Percentiles rank a stretch among this genome's conserved stretches.
phyloP scores from a whole-genome alignment of 139 green algal species.

The Picochlorum sp. region DNA sequence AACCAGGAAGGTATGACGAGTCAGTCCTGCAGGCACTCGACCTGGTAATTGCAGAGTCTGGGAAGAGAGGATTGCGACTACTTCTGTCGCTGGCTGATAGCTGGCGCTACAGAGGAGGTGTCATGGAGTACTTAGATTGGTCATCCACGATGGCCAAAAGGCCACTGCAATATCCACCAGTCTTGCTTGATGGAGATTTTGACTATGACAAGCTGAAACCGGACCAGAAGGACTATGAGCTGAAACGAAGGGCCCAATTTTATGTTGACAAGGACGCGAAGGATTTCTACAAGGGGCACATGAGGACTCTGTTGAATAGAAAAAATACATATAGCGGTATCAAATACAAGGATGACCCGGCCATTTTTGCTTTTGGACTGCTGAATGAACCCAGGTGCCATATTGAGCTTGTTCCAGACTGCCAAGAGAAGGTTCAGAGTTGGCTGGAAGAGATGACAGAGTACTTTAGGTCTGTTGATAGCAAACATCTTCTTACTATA shows the following conservation, averaged over 20 bases:
- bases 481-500: conserved; percentile 42
- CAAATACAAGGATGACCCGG: conserved; percentile 53
- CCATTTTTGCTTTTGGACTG: conserved; percentile 57
- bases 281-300: conserved; percentile 53
- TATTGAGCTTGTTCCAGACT: background rate
- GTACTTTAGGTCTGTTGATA: conserved; percentile 33
- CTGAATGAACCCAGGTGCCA: conserved; percentile 57
- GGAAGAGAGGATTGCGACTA: conserved; percentile 39
- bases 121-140: conserved; percentile 60
- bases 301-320: conserved; percentile 17
- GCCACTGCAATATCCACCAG: background rate
- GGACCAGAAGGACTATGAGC: background rate
- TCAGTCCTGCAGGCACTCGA: conserved; percentile 51
- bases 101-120: conserved; percentile 48
- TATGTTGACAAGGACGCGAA: conserved; percentile 38
- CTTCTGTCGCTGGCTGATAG: conserved; percentile 64
- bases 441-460: conserved; percentile 34
- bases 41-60: conserved; percentile 46
- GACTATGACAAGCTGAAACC: background rate
- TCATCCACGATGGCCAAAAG: conserved; percentile 8
- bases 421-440: conserved; percentile 6
- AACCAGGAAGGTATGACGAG: conserved; percentile 49
- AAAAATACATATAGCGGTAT: conserved; percentile 34
- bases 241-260: conserved; percentile 41
- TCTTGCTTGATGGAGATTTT: background rate